Base-by-base conservation (phyloP, 2,329 filamentous ascomycete species). In the Graphiopsis chlorocephala region DNA sequence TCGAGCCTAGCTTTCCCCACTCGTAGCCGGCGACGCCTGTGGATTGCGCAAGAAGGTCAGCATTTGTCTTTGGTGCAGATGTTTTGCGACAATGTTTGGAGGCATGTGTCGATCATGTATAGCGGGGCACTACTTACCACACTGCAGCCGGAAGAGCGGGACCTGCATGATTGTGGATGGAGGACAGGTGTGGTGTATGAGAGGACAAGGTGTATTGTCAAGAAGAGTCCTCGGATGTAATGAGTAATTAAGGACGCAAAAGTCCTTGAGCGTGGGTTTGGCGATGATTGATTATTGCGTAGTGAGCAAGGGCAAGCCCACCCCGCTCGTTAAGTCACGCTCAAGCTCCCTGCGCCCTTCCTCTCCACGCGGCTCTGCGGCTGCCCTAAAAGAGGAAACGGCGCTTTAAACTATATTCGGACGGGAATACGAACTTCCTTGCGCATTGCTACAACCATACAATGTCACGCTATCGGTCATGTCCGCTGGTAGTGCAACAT, bases 11-110 rank as follows among this genome's bases (percentile, higher is more conserved):
- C 84, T 99, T 99, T 88, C 87, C 95, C 95, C 95, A 99, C 82
- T 97, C 95, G 77, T 99, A 99, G 79, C 93, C 97, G 80, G 98
- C 98, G 75, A 96, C 92, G 75, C 94, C 95, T 90, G 67, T n/a
- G 66, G 62, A 38, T 42, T n/a, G 64, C 70, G 28, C 31, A 31
- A 25, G 25, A 14, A 10, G 25, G 33, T 62, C 63, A 73, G 67
- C 69, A 74, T 70, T 74, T 71, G 57, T 42, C 10, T 26, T 38
- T 38, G 17, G 17, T 25, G 14, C 55, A 14, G 35, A 52, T 56
- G 10, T 5, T 31, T 20, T 35, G 29, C 33, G 48, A 61, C 38
- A 35, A n/a, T 4, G 7, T 31, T 45, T 20, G n/a, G 38, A 45
- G 38, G n/a, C 10, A 20, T 23, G 14, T 59, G 29, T 14, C 25